Conservation (phyloP, 2,329 filamentous ascomycete species). For the Penicillium janthinellum region DNA sequence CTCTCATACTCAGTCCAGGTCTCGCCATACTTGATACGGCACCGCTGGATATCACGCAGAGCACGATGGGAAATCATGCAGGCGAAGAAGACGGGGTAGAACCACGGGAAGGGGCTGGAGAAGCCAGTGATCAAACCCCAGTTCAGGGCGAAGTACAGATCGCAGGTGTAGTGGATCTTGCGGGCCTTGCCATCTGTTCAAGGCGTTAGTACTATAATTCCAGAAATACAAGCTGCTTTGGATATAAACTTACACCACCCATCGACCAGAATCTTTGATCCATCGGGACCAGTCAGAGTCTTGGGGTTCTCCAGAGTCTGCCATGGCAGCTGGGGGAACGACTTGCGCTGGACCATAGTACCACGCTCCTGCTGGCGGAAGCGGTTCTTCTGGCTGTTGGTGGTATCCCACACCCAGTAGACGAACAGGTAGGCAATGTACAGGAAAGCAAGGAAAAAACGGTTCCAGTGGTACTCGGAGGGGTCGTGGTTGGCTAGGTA, state of each 20-base stretch:
- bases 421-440: slow-evolving; percentile 75
- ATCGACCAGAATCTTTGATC: slow-evolving; percentile 76
- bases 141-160: slow-evolving; percentile 72
- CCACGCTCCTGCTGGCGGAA: slow-evolving; percentile 81
- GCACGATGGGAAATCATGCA: slow-evolving; percentile 80
- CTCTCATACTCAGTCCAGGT: slow-evolving; percentile 80
- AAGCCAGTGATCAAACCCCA: slow-evolving; percentile 86
- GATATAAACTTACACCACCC: slow-evolving; percentile 69
- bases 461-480: slow-evolving; percentile 74
- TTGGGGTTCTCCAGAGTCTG: slow-evolving; percentile 79
- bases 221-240: not conserved
- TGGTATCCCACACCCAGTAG: slow-evolving; percentile 92
- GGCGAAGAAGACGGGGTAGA: slow-evolving; percentile 80
- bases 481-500: slow-evolving; percentile 85
- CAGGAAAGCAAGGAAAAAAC: slow-evolving; percentile 64
- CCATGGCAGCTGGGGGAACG: slow-evolving; percentile 91
- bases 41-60: slow-evolving; percentile 72
- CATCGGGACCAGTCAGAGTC: slow-evolving; percentile 70
- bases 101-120: slow-evolving; percentile 81
- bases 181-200: slow-evolving; percentile 66
- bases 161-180: slow-evolving; percentile 80
- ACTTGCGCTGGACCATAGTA: slow-evolving; percentile 67
- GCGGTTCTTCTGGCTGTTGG: slow-evolving; percentile 91
- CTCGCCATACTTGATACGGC: slow-evolving; percentile 76
- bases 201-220: slow-evolving; percentile 18